Evolutionary conservation across 2,329 filamentous ascomycete species (phyloP).

Genomic region (Cytospora leucostoma): DNA sequence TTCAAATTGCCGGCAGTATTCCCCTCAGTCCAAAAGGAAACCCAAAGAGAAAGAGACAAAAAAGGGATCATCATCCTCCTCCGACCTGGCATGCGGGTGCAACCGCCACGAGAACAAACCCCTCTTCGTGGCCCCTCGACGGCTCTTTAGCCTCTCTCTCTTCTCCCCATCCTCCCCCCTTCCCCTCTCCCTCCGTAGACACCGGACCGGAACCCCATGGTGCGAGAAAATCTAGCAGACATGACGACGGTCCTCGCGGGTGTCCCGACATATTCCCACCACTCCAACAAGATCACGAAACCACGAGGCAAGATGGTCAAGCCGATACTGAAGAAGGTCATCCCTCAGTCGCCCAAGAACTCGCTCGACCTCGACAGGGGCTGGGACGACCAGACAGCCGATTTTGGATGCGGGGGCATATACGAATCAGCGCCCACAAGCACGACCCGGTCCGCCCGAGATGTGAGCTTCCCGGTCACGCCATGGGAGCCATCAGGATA

Average conservation of each 20-base stretch:
- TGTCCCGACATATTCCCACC: slow-evolving; percentile 33
- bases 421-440: slow-evolving; percentile 32
- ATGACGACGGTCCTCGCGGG: slow-evolving; percentile 42
- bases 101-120: slow-evolving; percentile 17
- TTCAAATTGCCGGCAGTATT: slow-evolving; percentile 24
- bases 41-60: not conserved
- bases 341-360: slow-evolving; percentile 58
- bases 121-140: not conserved
- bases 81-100: slow-evolving; percentile 24
- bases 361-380: slow-evolving; percentile 63
- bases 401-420: slow-evolving; percentile 37
- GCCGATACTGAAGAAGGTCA: slow-evolving; percentile 60
- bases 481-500: slow-evolving; percentile 26
- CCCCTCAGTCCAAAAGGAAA: not conserved
- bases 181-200: not conserved
- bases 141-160: not conserved
- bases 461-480: slow-evolving; percentile 48
- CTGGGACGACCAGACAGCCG: slow-evolving; percentile 56
- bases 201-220: slow-evolving; percentile 14
- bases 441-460: slow-evolving; percentile 37
- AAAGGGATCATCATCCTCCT: slow-evolving; percentile 18
- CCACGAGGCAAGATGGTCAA: slow-evolving; percentile 55
- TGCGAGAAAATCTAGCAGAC: slow-evolving; percentile 7
- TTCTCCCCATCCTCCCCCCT: not conserved
- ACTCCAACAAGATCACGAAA: slow-evolving; percentile 46